A percentile compares a stretch with the other conserved stretches of the same genome.
These are phyloP conservation scores for Xanthoconium purpureum DNA, from an alignment of 768 basidiomycete genomes.

Conservation along the genomic window DNA sequence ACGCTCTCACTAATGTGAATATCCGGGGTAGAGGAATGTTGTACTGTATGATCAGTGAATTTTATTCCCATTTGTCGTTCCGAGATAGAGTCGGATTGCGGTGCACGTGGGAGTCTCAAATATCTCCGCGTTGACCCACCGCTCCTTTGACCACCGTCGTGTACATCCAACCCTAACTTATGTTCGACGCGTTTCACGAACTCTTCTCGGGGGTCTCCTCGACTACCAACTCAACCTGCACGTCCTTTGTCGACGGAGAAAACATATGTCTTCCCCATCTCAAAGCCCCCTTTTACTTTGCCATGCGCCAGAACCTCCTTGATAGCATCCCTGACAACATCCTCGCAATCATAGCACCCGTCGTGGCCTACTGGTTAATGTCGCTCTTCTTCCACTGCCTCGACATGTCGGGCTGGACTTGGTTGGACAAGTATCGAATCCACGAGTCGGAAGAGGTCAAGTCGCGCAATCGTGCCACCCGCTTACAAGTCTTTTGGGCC, in stretches of 20 bases:
- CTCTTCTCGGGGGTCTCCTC: conserved; percentile 1
- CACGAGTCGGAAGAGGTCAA: conserved; percentile 83
- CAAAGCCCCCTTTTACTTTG: conserved; percentile 56
- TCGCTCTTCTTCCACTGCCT: conserved; percentile 80
- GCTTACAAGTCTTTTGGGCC: conserved; percentile 66
- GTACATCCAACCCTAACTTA: neutral
- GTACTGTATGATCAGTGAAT: conserved; percentile 31
- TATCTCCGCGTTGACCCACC: neutral
- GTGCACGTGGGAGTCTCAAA: conserved; percentile 14
- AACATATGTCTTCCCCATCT: conserved; percentile 36
- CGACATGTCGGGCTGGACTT: conserved; percentile 73
- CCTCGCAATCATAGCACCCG: conserved; percentile 69
- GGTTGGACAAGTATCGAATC: conserved; percentile 80
- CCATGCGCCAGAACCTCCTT: conserved; percentile 44
- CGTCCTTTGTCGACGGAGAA: conserved; percentile 32
- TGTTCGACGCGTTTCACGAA: conserved; percentile 16
- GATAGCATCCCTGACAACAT: conserved; percentile 63
- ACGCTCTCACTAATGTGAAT: conserved; percentile 31
- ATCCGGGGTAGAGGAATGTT: conserved; percentile 33
- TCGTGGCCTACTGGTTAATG: conserved; percentile 80
- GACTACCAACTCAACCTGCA: conserved; percentile 38
- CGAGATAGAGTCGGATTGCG: no score
- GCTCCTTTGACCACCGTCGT: neutral
- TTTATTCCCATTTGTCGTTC: conserved; percentile 5
- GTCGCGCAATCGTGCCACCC: conserved; percentile 70